These are phyloP conservation scores for Mucor sp. DNA, from an alignment of 371 early-diverging fungal genomes.

Conservation along the genomic window DNA sequence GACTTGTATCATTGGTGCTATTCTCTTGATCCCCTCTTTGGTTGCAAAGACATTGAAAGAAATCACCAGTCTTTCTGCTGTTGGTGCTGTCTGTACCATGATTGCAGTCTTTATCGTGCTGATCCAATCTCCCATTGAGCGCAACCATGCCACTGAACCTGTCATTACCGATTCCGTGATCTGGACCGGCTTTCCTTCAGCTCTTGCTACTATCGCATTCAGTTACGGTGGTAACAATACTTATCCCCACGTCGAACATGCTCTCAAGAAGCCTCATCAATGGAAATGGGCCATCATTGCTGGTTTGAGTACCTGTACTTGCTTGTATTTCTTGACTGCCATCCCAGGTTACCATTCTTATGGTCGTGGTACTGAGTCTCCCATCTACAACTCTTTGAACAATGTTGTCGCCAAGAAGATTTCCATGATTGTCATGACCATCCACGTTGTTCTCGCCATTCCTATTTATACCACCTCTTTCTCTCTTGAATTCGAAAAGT, in stretches of 20 bases:
- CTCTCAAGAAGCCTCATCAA: slow-evolving; percentile 72
- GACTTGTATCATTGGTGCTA: slow-evolving; percentile 65
- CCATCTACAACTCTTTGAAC: slow-evolving; percentile 61
- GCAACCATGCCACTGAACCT: slow-evolving; percentile 15
- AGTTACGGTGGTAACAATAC: slow-evolving; percentile 57
- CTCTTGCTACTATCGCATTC: slow-evolving; percentile 64
- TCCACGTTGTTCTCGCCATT: slow-evolving; percentile 79
- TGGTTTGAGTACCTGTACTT: slow-evolving; percentile 66
- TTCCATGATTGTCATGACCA: slow-evolving; percentile 74
- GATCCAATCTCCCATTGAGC: slow-evolving; percentile 40
- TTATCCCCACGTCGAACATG: slow-evolving; percentile 69
- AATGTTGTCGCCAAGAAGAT: slow-evolving; percentile 37
- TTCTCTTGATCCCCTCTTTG: slow-evolving; percentile 75
- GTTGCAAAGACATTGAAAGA: slow-evolving; percentile 77
- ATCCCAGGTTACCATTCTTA: slow-evolving; percentile 61
- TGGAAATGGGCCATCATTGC: slow-evolving; percentile 69
- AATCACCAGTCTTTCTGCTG: slow-evolving; percentile 60
- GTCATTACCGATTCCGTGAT: slow-evolving; percentile 32
- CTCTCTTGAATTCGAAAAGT: slow-evolving; percentile 66
- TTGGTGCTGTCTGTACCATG: slow-evolving; percentile 52
- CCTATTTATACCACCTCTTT: slow-evolving; percentile 82
- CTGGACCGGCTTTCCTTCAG: slow-evolving; percentile 60
- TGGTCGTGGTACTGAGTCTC: slow-evolving; percentile 19
- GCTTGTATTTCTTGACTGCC: slow-evolving; percentile 75
- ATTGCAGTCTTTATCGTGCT: slow-evolving; percentile 53